Evolutionary conservation across 371 early-diverging fungal genomes (phyloP).

Genomic region (Actinomucor elegans): DNA sequence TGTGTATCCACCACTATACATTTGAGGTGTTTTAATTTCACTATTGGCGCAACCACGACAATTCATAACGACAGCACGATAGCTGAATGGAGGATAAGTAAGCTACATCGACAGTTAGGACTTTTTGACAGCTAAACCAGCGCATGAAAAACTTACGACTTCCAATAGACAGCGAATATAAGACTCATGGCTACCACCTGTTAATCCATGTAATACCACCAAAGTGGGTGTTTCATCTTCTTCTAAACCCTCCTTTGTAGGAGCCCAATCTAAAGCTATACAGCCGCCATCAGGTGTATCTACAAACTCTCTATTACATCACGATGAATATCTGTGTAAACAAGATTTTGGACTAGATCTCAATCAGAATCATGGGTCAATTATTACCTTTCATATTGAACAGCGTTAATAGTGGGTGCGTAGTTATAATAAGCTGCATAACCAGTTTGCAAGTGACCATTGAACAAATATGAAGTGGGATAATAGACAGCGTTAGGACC

Average conservation of each 20-base stretch:
- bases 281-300: slow-evolving; percentile 82
- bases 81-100: slow-evolving; percentile 52
- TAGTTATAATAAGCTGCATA: slow-evolving; percentile 56
- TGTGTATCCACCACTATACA: slow-evolving; percentile 86
- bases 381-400: slow-evolving; percentile 57
- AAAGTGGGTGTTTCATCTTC: slow-evolving; percentile 66
- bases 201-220: slow-evolving; percentile 85
- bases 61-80: slow-evolving; percentile 84
- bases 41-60: slow-evolving; percentile 84
- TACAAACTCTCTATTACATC: slow-evolving; percentile 65
- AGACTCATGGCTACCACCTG: slow-evolving; percentile 87
- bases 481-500: slow-evolving; percentile 42
- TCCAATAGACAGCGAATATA: slow-evolving; percentile 80
- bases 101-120: too few relatives aligned
- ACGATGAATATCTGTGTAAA: too few relatives aligned
- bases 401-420: slow-evolving; percentile 29
- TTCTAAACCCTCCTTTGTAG: slow-evolving; percentile 41
- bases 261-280: slow-evolving; percentile 87
- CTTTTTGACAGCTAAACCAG: too few relatives aligned
- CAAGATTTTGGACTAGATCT: neutral
- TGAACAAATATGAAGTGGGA: slow-evolving; percentile 60
- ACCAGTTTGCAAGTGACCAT: slow-evolving; percentile 64
- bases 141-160: slow-evolving; percentile 52
- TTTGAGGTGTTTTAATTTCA: slow-evolving; percentile 69
- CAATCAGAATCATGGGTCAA: too few relatives aligned